These are phyloP conservation scores for Cladosporium sp. DNA, from an alignment of 2,329 filamentous ascomycete species.

Conservation along the genomic window DNA sequence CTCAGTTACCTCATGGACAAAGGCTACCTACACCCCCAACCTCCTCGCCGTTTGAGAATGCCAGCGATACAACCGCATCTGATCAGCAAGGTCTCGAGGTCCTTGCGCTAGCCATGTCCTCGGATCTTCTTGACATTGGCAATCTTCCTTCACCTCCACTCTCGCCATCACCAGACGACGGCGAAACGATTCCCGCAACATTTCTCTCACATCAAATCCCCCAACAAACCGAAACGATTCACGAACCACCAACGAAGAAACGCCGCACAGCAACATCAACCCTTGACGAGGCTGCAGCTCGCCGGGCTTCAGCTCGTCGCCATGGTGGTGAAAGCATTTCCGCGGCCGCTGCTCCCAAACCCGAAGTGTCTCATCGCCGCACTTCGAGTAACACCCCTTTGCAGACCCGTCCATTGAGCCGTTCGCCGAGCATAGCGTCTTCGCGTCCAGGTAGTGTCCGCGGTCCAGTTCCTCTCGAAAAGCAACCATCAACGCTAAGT, in stretches of 20 bases:
- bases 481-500: constrained; percentile 21
- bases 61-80: not conserved
- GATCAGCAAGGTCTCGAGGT: constrained; percentile 18
- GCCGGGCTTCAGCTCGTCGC: constrained; percentile 37
- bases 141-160: constrained; percentile 19
- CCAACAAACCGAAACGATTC: constrained; percentile 16
- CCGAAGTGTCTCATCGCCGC: constrained; percentile 29
- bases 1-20: constrained; percentile 13
- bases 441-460: constrained; percentile 18
- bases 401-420: constrained; percentile 24
- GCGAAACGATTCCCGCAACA: constrained; percentile 16
- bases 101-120: constrained; percentile 42
- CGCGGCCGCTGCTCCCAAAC: constrained; percentile 36
- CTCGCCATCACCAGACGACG: constrained; percentile 21
- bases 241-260: constrained; percentile 32
- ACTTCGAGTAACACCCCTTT: constrained; percentile 23
- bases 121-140: constrained; percentile 31
- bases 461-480: constrained; percentile 17
- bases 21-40: constrained; percentile 32
- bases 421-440: constrained; percentile 28
- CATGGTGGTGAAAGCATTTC: constrained; percentile 41
- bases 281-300: constrained; percentile 45
- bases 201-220: constrained; percentile 19
- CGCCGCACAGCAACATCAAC: constrained; percentile 38
- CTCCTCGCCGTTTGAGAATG: constrained; percentile 22